Conservation (phyloP, 176 grass and related monocot species). For the Avena insularis region DNA sequence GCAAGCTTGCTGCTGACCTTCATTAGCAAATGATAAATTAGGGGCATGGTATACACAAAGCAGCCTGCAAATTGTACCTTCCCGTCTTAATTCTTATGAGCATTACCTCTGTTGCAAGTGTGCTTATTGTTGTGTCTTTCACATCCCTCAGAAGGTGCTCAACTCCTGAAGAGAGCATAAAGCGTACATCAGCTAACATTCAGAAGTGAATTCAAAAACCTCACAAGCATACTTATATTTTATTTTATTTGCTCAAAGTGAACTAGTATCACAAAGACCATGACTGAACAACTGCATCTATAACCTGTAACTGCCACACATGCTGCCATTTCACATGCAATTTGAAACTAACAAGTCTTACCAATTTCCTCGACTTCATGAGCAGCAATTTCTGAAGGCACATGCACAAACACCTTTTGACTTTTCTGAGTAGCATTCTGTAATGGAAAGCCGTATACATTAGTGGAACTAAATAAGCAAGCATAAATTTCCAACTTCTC, state of each 20-base stretch:
- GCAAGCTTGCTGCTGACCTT: slow-evolving; percentile 83
- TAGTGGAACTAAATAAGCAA: slow-evolving; percentile 33
- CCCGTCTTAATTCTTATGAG: background rate
- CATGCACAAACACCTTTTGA: slow-evolving; percentile 98
- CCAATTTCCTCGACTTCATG: slow-evolving; percentile 98
- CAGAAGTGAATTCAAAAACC: background rate
- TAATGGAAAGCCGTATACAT: slow-evolving; percentile 28
- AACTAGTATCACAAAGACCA: background rate
- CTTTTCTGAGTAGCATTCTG: slow-evolving; percentile 99
- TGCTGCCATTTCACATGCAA: background rate
- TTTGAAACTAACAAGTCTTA: slow-evolving; percentile 43
- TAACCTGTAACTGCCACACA: background rate
- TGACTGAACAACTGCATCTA: background rate
- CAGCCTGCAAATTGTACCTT: background rate
- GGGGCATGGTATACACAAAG: slow-evolving; percentile 29
- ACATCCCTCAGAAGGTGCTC: slow-evolving; percentile 97
- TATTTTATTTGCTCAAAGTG: slow-evolving; percentile 1
- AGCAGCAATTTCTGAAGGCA: slow-evolving; percentile 93
- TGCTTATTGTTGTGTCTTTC: slow-evolving; percentile 97
- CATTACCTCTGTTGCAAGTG: slow-evolving; percentile 88
- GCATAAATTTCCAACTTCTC: slow-evolving; percentile 10
- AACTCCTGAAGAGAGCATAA: slow-evolving; percentile 67
- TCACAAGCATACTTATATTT: background rate
- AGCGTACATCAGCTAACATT: slow-evolving; percentile 9
- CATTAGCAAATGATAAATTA: slow-evolving; percentile 37